Conservation (phyloP, 2,329 filamentous ascomycete genomes). For the Alternaria arborescens region DNA sequence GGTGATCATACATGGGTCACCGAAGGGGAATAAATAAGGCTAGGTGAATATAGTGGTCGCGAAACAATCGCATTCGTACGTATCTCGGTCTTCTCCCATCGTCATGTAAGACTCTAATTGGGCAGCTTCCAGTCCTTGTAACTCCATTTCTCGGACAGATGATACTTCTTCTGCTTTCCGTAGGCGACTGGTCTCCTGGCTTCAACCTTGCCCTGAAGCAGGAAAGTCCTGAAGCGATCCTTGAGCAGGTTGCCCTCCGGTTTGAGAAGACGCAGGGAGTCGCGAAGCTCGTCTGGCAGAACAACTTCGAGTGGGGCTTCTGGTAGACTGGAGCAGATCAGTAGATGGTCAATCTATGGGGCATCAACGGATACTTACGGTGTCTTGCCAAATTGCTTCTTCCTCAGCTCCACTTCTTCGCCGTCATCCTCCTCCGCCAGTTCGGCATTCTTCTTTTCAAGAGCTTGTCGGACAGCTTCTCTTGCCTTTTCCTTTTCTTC, state of each 20-base stretch:
- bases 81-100: neutral
- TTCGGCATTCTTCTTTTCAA: conserved; percentile 38
- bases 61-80: neutral
- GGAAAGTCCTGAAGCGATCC: conserved; percentile 87
- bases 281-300: conserved; percentile 60
- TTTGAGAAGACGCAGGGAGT: conserved; percentile 65
- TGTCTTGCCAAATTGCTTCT: conserved; percentile 76
- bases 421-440: conserved; percentile 45
- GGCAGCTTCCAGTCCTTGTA: conserved; percentile 87
- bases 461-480: conserved; percentile 35
- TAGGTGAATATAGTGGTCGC: neutral
- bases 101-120: conserved; percentile 5
- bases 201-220: conserved; percentile 91
- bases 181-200: conserved; percentile 79
- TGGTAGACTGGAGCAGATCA: conserved; percentile 65
- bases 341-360: neutral
- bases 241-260: conserved; percentile 96
- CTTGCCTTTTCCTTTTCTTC: conserved; percentile 64
- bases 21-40: neutral
- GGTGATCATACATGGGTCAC: neutral
- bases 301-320: conserved; percentile 66
- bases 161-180: conserved; percentile 81
- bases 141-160: conserved; percentile 93
- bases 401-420: conserved; percentile 63
- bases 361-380: conserved; percentile 40